phyloP scores from a whole-genome alignment of 2,329 filamentous ascomycete species.

The Helotiales sp. region DNA sequence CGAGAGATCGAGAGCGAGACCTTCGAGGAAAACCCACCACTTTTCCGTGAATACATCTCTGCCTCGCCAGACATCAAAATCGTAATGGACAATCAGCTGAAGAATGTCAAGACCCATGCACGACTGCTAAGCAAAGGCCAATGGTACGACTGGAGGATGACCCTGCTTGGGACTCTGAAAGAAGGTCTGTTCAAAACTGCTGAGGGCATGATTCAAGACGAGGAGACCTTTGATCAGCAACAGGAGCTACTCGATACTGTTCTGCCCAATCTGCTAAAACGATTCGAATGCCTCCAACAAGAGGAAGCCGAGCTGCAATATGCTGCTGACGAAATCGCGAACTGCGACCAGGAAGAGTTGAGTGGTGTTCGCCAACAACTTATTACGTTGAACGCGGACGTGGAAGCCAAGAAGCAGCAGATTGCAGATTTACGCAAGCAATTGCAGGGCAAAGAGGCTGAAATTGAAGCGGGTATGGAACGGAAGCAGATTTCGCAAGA shows the following conservation, averaged over 20 bases:
- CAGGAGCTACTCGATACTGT: slow-evolving; percentile 66
- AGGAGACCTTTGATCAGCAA: slow-evolving; percentile 64
- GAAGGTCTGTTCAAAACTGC: slow-evolving; percentile 75
- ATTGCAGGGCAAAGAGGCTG: slow-evolving; percentile 64
- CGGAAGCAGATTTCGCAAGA: slow-evolving; percentile 68
- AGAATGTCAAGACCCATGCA: slow-evolving; percentile 93
- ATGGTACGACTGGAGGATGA: slow-evolving; percentile 98
- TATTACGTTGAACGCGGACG: slow-evolving; percentile 61
- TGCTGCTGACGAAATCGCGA: slow-evolving; percentile 72
- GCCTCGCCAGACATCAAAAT: slow-evolving; percentile 80
- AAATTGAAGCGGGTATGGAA: slow-evolving; percentile 61
- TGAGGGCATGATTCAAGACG: slow-evolving; percentile 75
- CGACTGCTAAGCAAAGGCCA: slow-evolving; percentile 89
- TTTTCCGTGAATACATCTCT: slow-evolving; percentile 89
- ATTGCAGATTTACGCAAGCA: slow-evolving; percentile 68
- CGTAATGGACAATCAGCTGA: slow-evolving; percentile 95
- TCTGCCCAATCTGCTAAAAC: slow-evolving; percentile 64
- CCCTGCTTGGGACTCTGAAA: slow-evolving; percentile 80
- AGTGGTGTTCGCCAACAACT: slow-evolving; percentile 71
- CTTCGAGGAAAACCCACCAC: slow-evolving; percentile 81
- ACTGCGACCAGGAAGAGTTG: slow-evolving; percentile 79
- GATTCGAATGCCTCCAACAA: slow-evolving; percentile 59
- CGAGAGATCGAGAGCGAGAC: slow-evolving; percentile 89
- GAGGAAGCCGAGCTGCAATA: slow-evolving; percentile 70
- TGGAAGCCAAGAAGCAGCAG: slow-evolving; percentile 67